Percentiles rank a stretch among this genome's conserved stretches.
Conservation (phyloP, 331 rosid genomes). For the Cydonia oblonga region DNA sequence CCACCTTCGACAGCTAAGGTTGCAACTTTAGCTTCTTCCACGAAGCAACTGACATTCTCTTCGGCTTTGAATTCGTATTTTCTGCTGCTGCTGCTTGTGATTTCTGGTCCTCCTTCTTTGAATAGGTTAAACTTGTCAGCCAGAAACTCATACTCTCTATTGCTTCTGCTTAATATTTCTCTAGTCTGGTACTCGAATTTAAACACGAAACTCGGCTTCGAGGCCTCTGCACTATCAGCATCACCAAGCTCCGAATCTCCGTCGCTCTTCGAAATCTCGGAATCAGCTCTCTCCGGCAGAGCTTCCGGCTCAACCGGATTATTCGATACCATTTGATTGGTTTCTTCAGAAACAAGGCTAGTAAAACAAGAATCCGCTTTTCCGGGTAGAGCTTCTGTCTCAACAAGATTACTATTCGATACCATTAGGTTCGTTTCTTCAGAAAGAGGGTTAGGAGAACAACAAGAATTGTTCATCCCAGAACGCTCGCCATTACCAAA, state of each 20-base stretch:
- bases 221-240: slow-evolving; percentile 12
- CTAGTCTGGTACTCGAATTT: slow-evolving; percentile 58
- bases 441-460: background rate
- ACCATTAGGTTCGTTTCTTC: slow-evolving; percentile 17
- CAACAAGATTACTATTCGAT: background rate
- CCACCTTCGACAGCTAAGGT: slow-evolving; percentile 31
- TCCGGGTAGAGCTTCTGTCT: slow-evolving; percentile 6
- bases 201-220: slow-evolving; percentile 39
- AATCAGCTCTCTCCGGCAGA: background rate
- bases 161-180: slow-evolving; percentile 31
- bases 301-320: background rate
- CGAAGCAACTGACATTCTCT: slow-evolving; percentile 31
- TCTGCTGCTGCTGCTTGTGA: slow-evolving; percentile 16
- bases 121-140: slow-evolving; percentile 17
- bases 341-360: slow-evolving; percentile 12
- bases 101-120: slow-evolving; percentile 32
- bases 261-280: slow-evolving; percentile 11
- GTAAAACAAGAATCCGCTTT: background rate
- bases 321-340: slow-evolving; percentile 13
- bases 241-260: slow-evolving; percentile 1
- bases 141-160: slow-evolving; percentile 25
- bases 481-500: slow-evolving; percentile 6
- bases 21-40: slow-evolving; percentile 38
- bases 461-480: background rate
- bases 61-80: slow-evolving; percentile 34